phyloP scores from a whole-genome alignment of 2,329 filamentous ascomycete species.

The Botryotinia calthae region DNA sequence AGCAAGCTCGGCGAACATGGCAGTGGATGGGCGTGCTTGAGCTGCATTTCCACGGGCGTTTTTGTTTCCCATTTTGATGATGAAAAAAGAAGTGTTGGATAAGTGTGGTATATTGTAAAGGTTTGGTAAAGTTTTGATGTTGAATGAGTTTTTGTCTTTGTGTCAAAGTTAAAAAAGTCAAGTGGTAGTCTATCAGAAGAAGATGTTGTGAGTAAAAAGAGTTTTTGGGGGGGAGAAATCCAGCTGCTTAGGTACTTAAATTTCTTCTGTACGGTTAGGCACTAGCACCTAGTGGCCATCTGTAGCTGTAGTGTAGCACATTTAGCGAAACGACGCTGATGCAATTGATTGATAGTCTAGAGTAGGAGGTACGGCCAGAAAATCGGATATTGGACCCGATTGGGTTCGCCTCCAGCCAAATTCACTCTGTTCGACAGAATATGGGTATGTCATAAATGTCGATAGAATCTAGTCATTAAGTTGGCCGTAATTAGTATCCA shows the following conservation, averaged over 20 bases:
- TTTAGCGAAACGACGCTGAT: not conserved
- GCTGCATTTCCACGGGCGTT: not conserved
- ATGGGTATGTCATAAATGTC: not conserved
- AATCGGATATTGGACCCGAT: too few relatives aligned
- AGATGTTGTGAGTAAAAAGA: not conserved
- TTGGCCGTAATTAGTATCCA: too few relatives aligned
- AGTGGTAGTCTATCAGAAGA: not conserved
- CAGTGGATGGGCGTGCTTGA: not conserved
- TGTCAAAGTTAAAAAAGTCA: not conserved
- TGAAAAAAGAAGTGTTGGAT: not conserved
- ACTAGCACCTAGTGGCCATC: not conserved
- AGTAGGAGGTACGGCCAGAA: not conserved
- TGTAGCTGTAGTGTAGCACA: not conserved
- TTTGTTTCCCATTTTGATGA: not conserved
- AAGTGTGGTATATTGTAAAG: too few relatives aligned
- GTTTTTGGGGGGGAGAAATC: too few relatives aligned
- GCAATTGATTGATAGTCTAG: not conserved
- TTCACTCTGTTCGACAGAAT: not conserved
- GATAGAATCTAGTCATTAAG: too few relatives aligned
- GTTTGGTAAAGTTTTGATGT: too few relatives aligned
- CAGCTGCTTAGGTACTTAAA: not conserved
- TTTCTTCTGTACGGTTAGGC: not conserved
- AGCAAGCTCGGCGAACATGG: not conserved
- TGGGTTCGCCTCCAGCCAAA: too few relatives aligned
- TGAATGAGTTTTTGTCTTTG: not conserved